phyloP scores from a whole-genome alignment of 805 yeast species.

The Jamesozyma rosinii region DNA sequence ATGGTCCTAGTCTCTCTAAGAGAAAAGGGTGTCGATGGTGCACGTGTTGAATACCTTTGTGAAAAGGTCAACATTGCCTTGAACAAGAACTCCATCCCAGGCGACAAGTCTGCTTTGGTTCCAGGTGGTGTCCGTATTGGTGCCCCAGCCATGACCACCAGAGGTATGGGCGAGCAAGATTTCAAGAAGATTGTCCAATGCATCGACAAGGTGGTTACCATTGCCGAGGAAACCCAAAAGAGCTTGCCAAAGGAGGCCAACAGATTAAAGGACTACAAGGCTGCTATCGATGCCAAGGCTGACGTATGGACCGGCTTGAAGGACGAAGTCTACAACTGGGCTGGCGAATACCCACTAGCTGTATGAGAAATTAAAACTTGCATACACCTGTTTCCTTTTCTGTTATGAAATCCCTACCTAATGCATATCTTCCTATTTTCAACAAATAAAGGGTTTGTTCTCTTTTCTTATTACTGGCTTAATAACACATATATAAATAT shows the following conservation, averaged over 20 bases:
- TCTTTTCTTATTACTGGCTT: background rate
- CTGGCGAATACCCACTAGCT: constrained; percentile 71
- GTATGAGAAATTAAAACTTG: constrained; percentile 30
- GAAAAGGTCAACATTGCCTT: constrained; percentile 91
- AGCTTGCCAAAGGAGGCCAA: constrained; percentile 85
- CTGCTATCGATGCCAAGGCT: constrained; percentile 60
- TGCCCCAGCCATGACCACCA: constrained; percentile 97
- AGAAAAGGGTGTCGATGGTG: constrained; percentile 89
- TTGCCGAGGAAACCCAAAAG: constrained; percentile 67
- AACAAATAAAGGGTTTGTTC: background rate
- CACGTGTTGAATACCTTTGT: constrained; percentile 90
- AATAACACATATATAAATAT: background rate
- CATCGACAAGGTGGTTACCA: constrained; percentile 69
- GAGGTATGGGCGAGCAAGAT: constrained; percentile 87
- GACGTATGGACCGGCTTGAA: constrained; percentile 60
- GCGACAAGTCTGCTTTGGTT: constrained; percentile 90
- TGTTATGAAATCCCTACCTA: background rate
- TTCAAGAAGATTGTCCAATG: constrained; percentile 70
- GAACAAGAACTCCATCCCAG: constrained; percentile 96
- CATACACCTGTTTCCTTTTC: background rate
- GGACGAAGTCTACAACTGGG: constrained; percentile 82
- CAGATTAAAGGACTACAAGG: constrained; percentile 93
- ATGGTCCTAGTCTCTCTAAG: constrained; percentile 85
- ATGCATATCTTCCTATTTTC: background rate
- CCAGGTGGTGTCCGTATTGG: constrained; percentile 98